A percentile compares a stretch with the other conserved stretches of the same genome.
These are phyloP conservation scores for Ganoderma leucocontextum DNA, from an alignment of 1,284 basidiomycete species.

Conservation along the genomic window DNA sequence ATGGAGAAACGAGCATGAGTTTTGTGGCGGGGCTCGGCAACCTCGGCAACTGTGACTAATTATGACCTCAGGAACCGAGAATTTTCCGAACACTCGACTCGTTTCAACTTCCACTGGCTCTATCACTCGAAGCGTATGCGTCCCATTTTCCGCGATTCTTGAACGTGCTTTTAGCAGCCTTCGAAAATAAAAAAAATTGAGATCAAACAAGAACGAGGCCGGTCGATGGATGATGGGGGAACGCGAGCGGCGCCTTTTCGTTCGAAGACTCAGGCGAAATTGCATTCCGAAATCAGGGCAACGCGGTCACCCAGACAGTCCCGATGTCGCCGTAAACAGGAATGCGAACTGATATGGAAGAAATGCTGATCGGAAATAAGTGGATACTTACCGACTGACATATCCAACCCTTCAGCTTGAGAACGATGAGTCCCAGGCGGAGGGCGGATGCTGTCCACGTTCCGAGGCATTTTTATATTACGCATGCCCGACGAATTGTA, in stretches of 20 bases:
- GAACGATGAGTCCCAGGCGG: not conserved
- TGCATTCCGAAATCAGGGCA: not conserved
- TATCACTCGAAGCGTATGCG: not conserved
- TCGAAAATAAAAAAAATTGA: not conserved
- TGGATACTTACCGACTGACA: slow-evolving; percentile 6
- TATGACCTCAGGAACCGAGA: not conserved
- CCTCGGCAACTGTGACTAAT: not conserved
- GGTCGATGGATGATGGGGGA: not conserved
- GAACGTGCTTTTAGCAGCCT: not conserved
- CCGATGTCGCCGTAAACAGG: not conserved
- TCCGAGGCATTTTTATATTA: slow-evolving; percentile 5
- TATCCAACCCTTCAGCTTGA: not conserved
- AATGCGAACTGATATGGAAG: not conserved
- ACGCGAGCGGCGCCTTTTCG: too few species aligned
- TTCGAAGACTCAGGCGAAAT: not conserved
- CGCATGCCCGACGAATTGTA: slow-evolving; percentile 6
- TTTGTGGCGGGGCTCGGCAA: not conserved
- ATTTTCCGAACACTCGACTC: not conserved
- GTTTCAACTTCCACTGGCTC: not conserved
- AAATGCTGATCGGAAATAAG: not conserved
- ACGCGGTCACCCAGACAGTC: not conserved
- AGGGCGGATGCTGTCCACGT: not conserved
- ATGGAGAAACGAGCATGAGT: too few species aligned
- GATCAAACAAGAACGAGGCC: not conserved
- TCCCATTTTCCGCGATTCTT: not conserved